Percentiles rank a stretch among this genome's conserved stretches.
These are phyloP conservation scores for Tulasnella sp. DNA, from an alignment of 768 basidiomycete species.

Conservation along the genomic window DNA sequence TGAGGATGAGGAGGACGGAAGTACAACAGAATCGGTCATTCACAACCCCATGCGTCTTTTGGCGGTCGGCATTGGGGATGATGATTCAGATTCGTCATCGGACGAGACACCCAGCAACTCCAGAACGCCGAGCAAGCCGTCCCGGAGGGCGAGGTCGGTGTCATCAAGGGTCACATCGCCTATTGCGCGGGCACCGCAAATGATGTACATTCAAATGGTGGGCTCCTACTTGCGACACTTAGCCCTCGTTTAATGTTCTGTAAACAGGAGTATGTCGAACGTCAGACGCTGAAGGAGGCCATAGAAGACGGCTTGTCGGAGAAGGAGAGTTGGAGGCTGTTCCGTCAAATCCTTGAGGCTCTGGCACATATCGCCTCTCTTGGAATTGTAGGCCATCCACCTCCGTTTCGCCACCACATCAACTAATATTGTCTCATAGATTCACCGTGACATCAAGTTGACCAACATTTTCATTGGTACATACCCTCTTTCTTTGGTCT, in stretches of 20 bases:
- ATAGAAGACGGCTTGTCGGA: constrained; percentile 71
- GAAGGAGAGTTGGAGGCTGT: constrained; percentile 79
- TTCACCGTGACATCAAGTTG: constrained; percentile 67
- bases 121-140: background rate
- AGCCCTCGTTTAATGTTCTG: background rate
- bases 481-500: background rate
- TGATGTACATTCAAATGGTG: constrained; percentile 92
- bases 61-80: background rate
- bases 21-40: background rate
- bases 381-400: constrained; percentile 51
- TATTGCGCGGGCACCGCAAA: constrained; percentile 29
- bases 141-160: background rate
- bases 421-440: constrained; percentile 5
- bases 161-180: background rate
- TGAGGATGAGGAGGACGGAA: constrained; percentile 28
- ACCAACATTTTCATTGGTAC: constrained; percentile 89
- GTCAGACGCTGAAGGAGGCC: constrained; percentile 76
- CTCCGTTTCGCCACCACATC: background rate
- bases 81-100: background rate
- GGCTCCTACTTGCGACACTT: constrained; percentile 13
- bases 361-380: constrained; percentile 78
- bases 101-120: constrained; percentile 11
- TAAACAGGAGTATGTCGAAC: constrained; percentile 71
- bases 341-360: constrained; percentile 82
- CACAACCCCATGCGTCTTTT: background rate